A percentile compares a stretch with the other conserved stretches of the same genome.
Conservation (phyloP, 176 grass and related monocot species). For the Carex scoparia region DNA sequence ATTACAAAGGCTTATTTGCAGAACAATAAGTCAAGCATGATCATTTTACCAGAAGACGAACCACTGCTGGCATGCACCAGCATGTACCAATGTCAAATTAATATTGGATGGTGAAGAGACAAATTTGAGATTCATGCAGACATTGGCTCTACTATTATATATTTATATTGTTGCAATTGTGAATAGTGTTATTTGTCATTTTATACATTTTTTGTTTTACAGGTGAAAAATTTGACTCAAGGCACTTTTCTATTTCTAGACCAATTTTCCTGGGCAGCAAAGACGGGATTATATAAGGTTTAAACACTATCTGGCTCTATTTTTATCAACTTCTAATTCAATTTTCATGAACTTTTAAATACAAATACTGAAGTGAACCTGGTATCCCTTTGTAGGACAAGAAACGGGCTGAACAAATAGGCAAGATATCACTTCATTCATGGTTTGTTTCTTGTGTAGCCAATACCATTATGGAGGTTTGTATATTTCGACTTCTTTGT, state of each 20-base stretch:
- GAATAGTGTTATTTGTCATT: not conserved
- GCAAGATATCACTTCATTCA: conserved; percentile 20
- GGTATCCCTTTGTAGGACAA: conserved; percentile 16
- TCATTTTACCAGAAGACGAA: not conserved
- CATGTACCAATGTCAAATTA: not conserved
- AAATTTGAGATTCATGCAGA: not conserved
- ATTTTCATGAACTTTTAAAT: not conserved
- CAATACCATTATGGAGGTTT: conserved; percentile 29
- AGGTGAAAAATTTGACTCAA: conserved; percentile 31
- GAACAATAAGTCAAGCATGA: not conserved
- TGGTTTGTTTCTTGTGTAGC: conserved; percentile 29
- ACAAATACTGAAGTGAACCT: not conserved
- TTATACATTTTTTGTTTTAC: not conserved
- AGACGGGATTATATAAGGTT: conserved; percentile 25
- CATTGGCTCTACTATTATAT: not conserved
- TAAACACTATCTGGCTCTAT: not conserved
- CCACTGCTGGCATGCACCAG: not conserved
- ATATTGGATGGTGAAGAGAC: not conserved
- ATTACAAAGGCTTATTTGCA: not conserved
- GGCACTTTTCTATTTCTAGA: conserved; percentile 28
- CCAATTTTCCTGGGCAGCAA: conserved; percentile 24
- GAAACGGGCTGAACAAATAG: conserved; percentile 9
- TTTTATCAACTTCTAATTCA: not conserved
- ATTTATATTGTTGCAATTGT: not conserved
- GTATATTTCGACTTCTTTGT: not conserved